Percentiles rank a stretch among this genome's conserved stretches.
phyloP scores from a whole-genome alignment of 164 flowering plant genomes.

The Magnolia officinalis region DNA sequence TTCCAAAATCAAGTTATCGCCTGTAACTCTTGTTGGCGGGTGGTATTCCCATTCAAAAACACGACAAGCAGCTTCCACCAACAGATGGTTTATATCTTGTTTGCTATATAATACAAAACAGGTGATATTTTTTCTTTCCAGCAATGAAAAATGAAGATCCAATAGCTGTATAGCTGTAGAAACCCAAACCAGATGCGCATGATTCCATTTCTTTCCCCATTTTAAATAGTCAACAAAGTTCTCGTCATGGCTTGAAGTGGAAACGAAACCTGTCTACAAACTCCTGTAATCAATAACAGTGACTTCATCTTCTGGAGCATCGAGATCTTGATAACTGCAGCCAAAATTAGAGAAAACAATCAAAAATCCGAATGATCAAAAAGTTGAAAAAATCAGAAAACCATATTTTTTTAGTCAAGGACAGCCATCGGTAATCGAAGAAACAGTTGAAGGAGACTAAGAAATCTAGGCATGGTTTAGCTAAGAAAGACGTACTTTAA shows the following conservation, averaged over 20 bases:
- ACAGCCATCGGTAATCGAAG: no score
- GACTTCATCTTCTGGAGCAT: constrained; percentile 99
- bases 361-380: no score
- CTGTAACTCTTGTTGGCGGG: no score
- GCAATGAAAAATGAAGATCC: not conserved
- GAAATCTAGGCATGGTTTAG: no score
- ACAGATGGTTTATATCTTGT: no score
- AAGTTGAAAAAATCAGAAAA: no score
- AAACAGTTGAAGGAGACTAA: no score
- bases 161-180: not conserved
- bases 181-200: not conserved
- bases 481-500: no score
- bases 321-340: constrained; percentile 96
- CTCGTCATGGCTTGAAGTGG: not conserved
- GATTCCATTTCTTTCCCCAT: not conserved
- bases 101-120: not conserved
- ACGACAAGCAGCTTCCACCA: no score
- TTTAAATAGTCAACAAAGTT: no score
- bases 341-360: not conserved
- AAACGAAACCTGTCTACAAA: constrained; percentile 34
- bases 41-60: no score
- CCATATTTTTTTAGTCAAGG: no score
- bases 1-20: not conserved
- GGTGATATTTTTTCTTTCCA: not conserved
- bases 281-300: constrained; percentile 98